phyloP scores from a whole-genome alignment of 495 filamentous ascomycete genomes.

The Filosporella fistucella region DNA sequence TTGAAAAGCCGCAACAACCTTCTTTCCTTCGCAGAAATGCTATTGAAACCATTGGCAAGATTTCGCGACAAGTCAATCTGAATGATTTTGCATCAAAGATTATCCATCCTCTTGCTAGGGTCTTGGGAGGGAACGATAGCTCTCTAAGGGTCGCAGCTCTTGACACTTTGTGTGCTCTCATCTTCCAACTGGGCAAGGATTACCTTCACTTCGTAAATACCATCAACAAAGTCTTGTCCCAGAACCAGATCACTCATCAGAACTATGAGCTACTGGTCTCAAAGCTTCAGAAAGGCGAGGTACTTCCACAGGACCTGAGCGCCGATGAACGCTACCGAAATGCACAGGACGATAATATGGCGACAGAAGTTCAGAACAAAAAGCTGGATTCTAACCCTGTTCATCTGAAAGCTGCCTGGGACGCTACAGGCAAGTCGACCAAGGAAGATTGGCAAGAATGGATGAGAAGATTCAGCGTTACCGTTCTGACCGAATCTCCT shows the following conservation, averaged over 20 bases:
- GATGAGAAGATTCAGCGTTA: slow-evolving; percentile 94
- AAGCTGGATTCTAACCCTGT: slow-evolving; percentile 95
- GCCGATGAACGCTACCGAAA: slow-evolving; percentile 80
- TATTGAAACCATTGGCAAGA: slow-evolving; percentile 89
- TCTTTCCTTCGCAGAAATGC: slow-evolving; percentile 74
- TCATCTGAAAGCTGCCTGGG: slow-evolving; percentile 96
- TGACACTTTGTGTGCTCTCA: slow-evolving; percentile 90
- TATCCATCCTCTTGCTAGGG: slow-evolving; percentile 80
- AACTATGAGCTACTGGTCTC: slow-evolving; percentile 89
- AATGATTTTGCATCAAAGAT: slow-evolving; percentile 95
- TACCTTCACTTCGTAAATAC: slow-evolving; percentile 91
- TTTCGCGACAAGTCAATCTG: slow-evolving; percentile 96
- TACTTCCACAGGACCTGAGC: slow-evolving; percentile 88
- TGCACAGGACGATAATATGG: slow-evolving; percentile 68
- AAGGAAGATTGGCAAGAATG: slow-evolving; percentile 99
- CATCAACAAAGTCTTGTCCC: slow-evolving; percentile 71
- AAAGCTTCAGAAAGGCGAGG: slow-evolving; percentile 90
- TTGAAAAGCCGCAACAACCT: slow-evolving; percentile 79
- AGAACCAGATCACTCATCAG: slow-evolving; percentile 69
- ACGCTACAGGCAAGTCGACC: slow-evolving; percentile 90
- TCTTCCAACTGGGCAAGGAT: slow-evolving; percentile 92
- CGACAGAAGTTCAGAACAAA: slow-evolving; percentile 82
- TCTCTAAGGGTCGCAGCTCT: slow-evolving; percentile 77
- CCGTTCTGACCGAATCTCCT: slow-evolving; percentile 90
- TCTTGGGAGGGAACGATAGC: slow-evolving; percentile 68